A percentile compares a stretch with the other conserved stretches of the same genome.
phyloP scores from a whole-genome alignment of 371 early-diverging fungal genomes.

The Syncephalastrum monosporum region DNA sequence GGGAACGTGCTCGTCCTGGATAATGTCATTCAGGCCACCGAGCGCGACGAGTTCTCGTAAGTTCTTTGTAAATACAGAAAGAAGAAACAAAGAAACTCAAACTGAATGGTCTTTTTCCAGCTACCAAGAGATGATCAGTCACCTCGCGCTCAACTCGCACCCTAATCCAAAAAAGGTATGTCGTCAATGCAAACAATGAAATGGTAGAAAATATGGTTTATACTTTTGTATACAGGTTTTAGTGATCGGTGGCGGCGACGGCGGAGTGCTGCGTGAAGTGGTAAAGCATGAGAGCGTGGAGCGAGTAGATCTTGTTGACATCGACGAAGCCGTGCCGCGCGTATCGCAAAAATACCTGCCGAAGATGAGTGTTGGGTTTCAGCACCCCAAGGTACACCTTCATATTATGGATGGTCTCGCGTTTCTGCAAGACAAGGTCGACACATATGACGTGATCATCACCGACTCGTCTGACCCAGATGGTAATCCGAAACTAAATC shows the following conservation, averaged over 20 bases:
- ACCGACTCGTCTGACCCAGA: slow-evolving; percentile 98
- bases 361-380: slow-evolving; percentile 90
- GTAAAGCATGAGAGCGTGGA: slow-evolving; percentile 94
- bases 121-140: slow-evolving; percentile 98
- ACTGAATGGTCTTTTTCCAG: slow-evolving; percentile 28
- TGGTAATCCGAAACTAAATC: slow-evolving; percentile 39
- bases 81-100: background rate
- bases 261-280: slow-evolving; percentile 96
- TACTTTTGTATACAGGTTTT: slow-evolving; percentile 63
- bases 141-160: slow-evolving; percentile 92
- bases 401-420: slow-evolving; percentile 95
- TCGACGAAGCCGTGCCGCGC: slow-evolving; percentile 93
- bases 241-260: slow-evolving; percentile 98
- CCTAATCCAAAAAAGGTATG: slow-evolving; percentile 89
- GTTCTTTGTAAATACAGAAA: slow-evolving; percentile 21
- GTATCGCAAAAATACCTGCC: slow-evolving; percentile 92
- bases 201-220: background rate
- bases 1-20: slow-evolving; percentile 97
- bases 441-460: slow-evolving; percentile 94
- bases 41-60: slow-evolving; percentile 96
- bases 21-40: slow-evolving; percentile 96
- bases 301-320: slow-evolving; percentile 91
- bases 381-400: slow-evolving; percentile 91
- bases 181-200: background rate
- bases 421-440: slow-evolving; percentile 84